Percentiles rank a stretch among this genome's conserved stretches.
Conservation (phyloP, 1,139 yeast species). For the Starmera stellimalicola region DNA sequence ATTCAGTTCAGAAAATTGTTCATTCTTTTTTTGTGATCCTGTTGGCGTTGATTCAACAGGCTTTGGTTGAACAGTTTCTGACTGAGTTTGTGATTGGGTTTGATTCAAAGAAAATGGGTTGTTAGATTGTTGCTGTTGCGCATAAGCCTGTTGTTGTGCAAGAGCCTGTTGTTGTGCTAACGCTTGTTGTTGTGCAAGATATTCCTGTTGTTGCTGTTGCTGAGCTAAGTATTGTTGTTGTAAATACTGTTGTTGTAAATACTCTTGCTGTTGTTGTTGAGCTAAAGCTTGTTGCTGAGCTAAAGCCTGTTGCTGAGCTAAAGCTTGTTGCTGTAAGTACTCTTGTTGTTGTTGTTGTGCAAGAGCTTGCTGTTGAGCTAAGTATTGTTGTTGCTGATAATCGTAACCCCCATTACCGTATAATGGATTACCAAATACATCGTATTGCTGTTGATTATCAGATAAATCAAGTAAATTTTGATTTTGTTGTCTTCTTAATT, state of each 20-base stretch:
- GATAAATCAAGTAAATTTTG: constrained; percentile 47
- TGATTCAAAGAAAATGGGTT: constrained; percentile 73
- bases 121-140: constrained; percentile 45
- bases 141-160: constrained; percentile 23
- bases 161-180: constrained; percentile 18
- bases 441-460: constrained; percentile 43
- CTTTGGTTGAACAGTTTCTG: constrained; percentile 22
- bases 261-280: constrained; percentile 22
- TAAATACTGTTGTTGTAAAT: not conserved
- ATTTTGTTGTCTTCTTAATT: constrained; percentile 45
- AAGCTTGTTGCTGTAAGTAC: constrained; percentile 16
- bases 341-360: constrained; percentile 22
- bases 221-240: constrained; percentile 16
- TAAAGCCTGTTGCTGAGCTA: constrained; percentile 19
- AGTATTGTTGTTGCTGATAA: constrained; percentile 24
- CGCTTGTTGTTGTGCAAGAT: constrained; percentile 19
- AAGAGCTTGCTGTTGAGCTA: constrained; percentile 22
- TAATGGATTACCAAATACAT: constrained; percentile 76
- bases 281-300: constrained; percentile 21
- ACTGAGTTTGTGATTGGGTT: constrained; percentile 23
- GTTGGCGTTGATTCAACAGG: constrained; percentile 32
- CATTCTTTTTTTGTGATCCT: constrained; percentile 36
- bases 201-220: constrained; percentile 25
- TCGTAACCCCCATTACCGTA: constrained; percentile 17
- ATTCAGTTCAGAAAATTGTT: constrained; percentile 66